Evolutionary conservation across 2,329 filamentous ascomycete genomes (phyloP), one percentile per base, ranked within the genome.

Genomic region (Claviceps cyperi): DNA sequence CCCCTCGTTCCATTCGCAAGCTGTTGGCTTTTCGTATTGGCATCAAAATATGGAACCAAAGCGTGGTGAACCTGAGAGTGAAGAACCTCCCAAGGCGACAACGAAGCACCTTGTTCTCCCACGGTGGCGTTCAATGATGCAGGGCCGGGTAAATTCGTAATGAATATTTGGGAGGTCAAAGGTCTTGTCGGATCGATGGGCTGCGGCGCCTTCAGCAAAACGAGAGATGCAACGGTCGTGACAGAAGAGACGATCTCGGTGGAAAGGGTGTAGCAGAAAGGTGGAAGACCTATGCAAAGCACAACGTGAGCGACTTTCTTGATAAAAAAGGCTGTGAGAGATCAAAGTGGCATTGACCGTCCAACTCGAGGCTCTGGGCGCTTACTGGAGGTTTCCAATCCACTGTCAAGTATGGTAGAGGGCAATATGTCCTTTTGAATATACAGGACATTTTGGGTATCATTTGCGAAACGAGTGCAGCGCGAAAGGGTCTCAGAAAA

Each of bases 1-100:
- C 81, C 82, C 62, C 86, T 83, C 50, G 74, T 71, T 15, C 81
- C 80, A 61, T 77, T 78, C 51, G 71, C 70, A 47, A 78, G 69
- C 62, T 88, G 84, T 59, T 88, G 83, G 55, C 76, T 84, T 69
- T 89, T 91, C 52, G 90, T 94, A 65, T 89, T 94, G 59, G 90
- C 91, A 72, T 99, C 91, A 64, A 98, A 98, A 68, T 96, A 97
- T 39, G 94, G 92, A 59, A 87, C 88, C 62, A 98, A 74, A 57
- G 86, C 89, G 64, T 89, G 84, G 67, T 95, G 90, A 57, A 99
- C 80, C 60, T 95, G 78, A 52, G 91, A 88, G 69, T 96, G 89
- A 54, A 98, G 74, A 59, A 91, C 84, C 68, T 97, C 91, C 69
- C 89, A 96, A 3, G 91, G 89, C 44, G 90, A 94, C 50, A 83